phyloP scores from a whole-genome alignment of 177 flowering plant species.

The Vitis hybrid region DNA sequence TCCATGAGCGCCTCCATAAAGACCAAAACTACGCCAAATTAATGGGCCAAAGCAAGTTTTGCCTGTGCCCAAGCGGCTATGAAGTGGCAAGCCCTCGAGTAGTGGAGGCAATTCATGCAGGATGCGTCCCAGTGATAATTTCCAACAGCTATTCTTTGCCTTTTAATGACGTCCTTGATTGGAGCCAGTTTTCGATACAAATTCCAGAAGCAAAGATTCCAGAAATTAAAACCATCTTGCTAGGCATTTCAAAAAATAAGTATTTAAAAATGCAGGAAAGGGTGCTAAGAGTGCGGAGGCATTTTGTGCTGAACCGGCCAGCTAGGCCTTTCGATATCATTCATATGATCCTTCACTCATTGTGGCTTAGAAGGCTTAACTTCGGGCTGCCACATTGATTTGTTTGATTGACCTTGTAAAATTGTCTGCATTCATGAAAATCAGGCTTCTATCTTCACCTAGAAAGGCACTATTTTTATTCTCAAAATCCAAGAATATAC shows the following conservation, averaged over 20 bases:
- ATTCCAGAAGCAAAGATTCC: slow-evolving; percentile 15
- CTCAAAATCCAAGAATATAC: too few species aligned
- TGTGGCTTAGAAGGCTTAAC: slow-evolving; percentile 27
- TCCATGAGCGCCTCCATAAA: slow-evolving; percentile 12
- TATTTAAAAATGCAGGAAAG: slow-evolving; percentile 17
- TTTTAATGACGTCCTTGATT: slow-evolving; percentile 23
- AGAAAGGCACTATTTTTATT: too few species aligned
- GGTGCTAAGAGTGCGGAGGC: slow-evolving; percentile 15
- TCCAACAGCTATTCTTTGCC: slow-evolving; percentile 18
- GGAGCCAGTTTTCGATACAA: slow-evolving; percentile 23
- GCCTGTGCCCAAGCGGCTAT: slow-evolving; percentile 29
- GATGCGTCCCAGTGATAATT: slow-evolving; percentile 29
- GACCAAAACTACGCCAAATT: slow-evolving; percentile 7
- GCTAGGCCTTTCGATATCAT: slow-evolving; percentile 19
- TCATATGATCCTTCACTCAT: slow-evolving; percentile 29
- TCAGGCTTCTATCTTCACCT: too few species aligned
- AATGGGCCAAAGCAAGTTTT: slow-evolving; percentile 14
- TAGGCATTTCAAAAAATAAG: slow-evolving; percentile 3
- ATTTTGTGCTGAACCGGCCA: slow-evolving; percentile 19
- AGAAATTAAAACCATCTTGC: slow-evolving; percentile 14
- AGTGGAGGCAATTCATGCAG: slow-evolving; percentile 19
- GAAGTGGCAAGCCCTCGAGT: slow-evolving; percentile 26
- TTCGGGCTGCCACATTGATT: too few species aligned
- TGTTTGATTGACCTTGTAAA: neutral
- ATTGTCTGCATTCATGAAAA: too few species aligned